Conservation (phyloP, 208 protist genomes). For the Crithidia sp. region DNA sequence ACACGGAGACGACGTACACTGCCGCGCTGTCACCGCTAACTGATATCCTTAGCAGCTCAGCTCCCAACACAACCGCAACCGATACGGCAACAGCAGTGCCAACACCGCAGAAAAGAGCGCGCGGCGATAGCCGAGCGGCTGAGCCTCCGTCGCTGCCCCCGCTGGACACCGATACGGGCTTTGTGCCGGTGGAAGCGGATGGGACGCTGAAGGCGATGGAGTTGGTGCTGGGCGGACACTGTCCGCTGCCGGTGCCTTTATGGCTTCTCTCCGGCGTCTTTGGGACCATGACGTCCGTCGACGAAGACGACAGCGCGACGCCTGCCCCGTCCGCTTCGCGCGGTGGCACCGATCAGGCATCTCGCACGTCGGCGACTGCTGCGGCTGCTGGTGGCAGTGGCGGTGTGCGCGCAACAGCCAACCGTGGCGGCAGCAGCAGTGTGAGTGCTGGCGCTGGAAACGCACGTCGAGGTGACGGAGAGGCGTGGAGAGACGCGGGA, state of each 20-base stretch:
- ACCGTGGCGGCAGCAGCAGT: too few relatives aligned
- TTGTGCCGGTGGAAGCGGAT: constrained; percentile 4
- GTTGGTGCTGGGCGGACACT: constrained; percentile 30
- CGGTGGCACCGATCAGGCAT: too few relatives aligned
- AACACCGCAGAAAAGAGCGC: background rate
- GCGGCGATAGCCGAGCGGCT: background rate
- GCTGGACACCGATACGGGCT: background rate
- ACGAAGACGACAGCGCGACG: background rate
- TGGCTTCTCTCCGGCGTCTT: constrained; percentile 43
- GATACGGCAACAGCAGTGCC: background rate
- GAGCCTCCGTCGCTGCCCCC: background rate
- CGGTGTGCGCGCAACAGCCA: too few relatives aligned
- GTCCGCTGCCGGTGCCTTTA: constrained; percentile 40
- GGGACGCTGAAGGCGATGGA: constrained; percentile 26
- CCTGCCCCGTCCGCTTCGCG: too few relatives aligned
- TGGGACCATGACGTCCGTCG: background rate
- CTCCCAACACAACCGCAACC: too few relatives aligned
- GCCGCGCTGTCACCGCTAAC: too few relatives aligned
- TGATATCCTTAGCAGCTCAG: too few relatives aligned
- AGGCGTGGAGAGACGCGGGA: too few relatives aligned
- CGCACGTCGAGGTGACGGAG: too few relatives aligned
- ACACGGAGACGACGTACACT: constrained; percentile 2
- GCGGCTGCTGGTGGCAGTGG: too few relatives aligned
- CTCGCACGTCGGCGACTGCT: too few relatives aligned
- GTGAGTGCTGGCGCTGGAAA: too few relatives aligned